Base-by-base conservation (phyloP, 192 early-diverging fungal species). In the Lobosporangium transversale region DNA sequence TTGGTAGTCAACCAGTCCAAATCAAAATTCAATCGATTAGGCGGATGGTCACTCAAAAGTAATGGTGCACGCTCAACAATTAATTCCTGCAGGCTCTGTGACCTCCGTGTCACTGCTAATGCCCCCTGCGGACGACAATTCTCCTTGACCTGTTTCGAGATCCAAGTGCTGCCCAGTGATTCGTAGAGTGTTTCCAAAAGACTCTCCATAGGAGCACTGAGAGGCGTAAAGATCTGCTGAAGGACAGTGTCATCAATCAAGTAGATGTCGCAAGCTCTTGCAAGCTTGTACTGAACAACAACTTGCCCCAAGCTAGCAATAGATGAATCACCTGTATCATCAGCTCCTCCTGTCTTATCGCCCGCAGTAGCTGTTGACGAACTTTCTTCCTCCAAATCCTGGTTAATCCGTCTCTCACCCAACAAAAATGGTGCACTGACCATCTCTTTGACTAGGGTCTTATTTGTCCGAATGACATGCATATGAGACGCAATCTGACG, bases 21-120 rank as follows among this genome's bases (percentile, higher is more conserved):
- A 56, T 80, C 80, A 56, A 53, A 82, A 6, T 59, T 70, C 63
- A 83, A 83, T 44, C 83, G 80, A 56, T 60, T 85, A 31, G 62
- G 66, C 53, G 79, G 81, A 24, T 85, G 83, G 18, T 93, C 90
- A 75, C 93, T 88, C 12, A 93, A 59, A 20, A 97, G 84, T 7
- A 97, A 81, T 1, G 90, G 87, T 21, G 94, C 91, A 2, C 95
- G 89, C 61, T 93, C 86, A 20, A 82, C 78, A 31, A 97, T 92
- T 21, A 89, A 50, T 31, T 82, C 66, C 54, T 93, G 84, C 30
- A 96, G 58, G 24, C 66, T 67, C 43, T 79, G 61, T 11, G 90
- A 82, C 33, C 79, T 59, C 1, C 61, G 52, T 0, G 89, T 89
- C 9, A 51, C 55, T 23, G 53, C 69, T 10, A 83, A 56, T 17